These are phyloP conservation scores for Aspergillus sclerotiicarbonarius DNA, from an alignment of 495 filamentous ascomycete genomes.

Conservation along the genomic window DNA sequence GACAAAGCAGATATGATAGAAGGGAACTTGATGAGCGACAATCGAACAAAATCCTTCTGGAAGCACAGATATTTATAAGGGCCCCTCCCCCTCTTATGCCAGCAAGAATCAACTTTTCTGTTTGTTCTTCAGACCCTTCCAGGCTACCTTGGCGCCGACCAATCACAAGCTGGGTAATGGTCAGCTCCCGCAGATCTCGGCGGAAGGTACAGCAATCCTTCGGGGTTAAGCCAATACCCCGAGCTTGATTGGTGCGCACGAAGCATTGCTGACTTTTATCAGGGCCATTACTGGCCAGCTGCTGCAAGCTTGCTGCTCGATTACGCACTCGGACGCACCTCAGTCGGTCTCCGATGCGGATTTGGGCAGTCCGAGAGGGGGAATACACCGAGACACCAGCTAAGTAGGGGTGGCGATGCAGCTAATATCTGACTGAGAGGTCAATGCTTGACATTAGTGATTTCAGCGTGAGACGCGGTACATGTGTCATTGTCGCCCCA, in stretches of 20 bases:
- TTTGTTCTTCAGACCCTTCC: neutral
- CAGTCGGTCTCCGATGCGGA: neutral
- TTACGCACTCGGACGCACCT: neutral
- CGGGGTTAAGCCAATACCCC: constrained; percentile 4
- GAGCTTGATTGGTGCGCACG: constrained; percentile 1
- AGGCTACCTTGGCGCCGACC: neutral
- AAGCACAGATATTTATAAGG: constrained; percentile 1
- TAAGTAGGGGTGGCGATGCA: neutral
- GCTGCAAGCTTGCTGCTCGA: neutral
- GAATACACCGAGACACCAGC: neutral
- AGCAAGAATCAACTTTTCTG: neutral
- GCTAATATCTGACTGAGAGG: neutral
- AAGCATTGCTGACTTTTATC: constrained; percentile 1
- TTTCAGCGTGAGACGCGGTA: neutral
- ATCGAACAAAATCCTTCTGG: neutral
- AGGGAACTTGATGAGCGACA: neutral
- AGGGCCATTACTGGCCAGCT: neutral
- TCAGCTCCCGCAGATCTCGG: constrained; percentile 13
- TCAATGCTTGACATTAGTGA: neutral
- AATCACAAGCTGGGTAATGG: constrained; percentile 14
- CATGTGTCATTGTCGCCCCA: neutral
- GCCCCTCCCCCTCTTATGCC: neutral
- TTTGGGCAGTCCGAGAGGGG: neutral
- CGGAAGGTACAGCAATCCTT: neutral
- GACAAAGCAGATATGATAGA: neutral